These are phyloP conservation scores for Pulveroboletus sp. DNA, from an alignment of 768 basidiomycete genomes.

Conservation along the genomic window DNA sequence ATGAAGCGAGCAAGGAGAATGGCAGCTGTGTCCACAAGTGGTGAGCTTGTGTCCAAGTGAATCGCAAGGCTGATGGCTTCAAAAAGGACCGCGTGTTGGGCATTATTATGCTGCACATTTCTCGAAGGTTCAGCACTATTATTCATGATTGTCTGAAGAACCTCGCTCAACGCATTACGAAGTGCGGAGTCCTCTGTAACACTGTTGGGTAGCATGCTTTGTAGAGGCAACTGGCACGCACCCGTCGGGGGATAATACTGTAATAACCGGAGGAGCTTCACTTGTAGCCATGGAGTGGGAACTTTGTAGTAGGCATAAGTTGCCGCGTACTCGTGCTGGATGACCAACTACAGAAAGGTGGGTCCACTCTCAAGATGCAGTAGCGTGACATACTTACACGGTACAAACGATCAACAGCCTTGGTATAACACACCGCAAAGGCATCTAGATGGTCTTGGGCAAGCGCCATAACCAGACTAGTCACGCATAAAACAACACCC, in stretches of 20 bases:
- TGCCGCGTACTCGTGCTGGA: conserved; percentile 83
- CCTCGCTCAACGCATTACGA: conserved; percentile 68
- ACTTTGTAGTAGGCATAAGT: conserved; percentile 98
- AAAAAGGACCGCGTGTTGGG: conserved; percentile 96
- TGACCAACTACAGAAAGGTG: conserved; percentile 58
- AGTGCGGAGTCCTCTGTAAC: conserved; percentile 78
- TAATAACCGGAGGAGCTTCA: conserved; percentile 85
- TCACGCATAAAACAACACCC: conserved; percentile 94
- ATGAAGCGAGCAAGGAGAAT: conserved; percentile 93
- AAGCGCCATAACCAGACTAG: conserved; percentile 88
- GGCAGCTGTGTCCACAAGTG: conserved; percentile 83
- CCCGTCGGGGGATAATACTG: conserved; percentile 97
- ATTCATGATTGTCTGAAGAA: conserved; percentile 86
- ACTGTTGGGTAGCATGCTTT: conserved; percentile 4
- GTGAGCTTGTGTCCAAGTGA: conserved; percentile 88
- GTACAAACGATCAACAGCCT: conserved; percentile 86
- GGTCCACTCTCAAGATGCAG: background rate
- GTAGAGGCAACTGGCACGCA: conserved; percentile 32
- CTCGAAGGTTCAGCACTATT: conserved; percentile 86
- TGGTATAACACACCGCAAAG: conserved; percentile 88
- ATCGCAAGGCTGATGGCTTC: conserved; percentile 97
- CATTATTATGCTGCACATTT: conserved; percentile 98
- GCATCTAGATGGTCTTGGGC: conserved; percentile 93
- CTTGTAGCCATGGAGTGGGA: conserved; percentile 95
- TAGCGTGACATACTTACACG: conserved; percentile 45